Evolutionary conservation across 768 basidiomycete species (phyloP).

Genomic region (Cystofilobasidium macerans): DNA sequence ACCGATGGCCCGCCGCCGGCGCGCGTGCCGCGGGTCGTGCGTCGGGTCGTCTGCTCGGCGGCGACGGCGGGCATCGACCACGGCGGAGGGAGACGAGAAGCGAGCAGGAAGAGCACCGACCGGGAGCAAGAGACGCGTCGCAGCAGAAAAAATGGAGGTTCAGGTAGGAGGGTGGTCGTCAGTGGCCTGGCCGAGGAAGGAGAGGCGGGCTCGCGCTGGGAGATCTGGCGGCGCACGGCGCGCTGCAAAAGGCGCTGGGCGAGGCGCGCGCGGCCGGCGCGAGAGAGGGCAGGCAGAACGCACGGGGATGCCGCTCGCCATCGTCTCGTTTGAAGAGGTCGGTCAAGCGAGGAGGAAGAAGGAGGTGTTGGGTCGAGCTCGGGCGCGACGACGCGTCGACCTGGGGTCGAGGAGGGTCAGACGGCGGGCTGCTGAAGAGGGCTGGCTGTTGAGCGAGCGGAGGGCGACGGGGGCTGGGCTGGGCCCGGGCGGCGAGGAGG

Average conservation of each 20-base stretch:
- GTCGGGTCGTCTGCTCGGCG: constrained; percentile 7
- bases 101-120: not conserved
- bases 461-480: not conserved
- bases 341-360: not conserved
- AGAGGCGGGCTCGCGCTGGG: not conserved
- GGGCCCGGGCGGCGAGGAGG: not conserved
- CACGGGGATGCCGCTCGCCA: constrained; percentile 27
- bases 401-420: not conserved
- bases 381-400: not conserved
- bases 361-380: not conserved
- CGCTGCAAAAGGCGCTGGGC: not conserved
- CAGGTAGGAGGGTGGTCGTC: not conserved
- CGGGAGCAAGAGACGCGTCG: no score
- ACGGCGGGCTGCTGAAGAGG: not conserved
- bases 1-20: constrained; percentile 12
- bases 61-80: not conserved
- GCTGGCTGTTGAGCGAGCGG: not conserved
- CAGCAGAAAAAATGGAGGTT: not conserved
- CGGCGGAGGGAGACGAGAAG: not conserved
- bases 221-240: not conserved
- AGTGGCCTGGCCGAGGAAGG: not conserved
- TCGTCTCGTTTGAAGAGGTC: not conserved
- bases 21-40: constrained; percentile 24
- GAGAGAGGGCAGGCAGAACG: not conserved
- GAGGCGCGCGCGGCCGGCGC: not conserved